Evolutionary conservation across 2,329 filamentous ascomycete genomes (phyloP), one percentile per base, ranked within the genome.

Genomic region (Pseudophaeomoniella oleicola): DNA sequence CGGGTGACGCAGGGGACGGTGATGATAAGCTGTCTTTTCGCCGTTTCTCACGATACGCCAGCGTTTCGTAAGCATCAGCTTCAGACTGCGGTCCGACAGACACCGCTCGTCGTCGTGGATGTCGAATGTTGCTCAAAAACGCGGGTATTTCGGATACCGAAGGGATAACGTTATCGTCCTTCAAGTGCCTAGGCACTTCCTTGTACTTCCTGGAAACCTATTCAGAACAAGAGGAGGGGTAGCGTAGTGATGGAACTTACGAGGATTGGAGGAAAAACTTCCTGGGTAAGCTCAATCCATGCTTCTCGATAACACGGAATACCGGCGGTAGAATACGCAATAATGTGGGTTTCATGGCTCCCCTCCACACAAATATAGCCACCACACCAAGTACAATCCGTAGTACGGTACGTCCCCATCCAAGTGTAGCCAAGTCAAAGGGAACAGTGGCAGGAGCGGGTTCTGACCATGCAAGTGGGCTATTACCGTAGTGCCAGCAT

Each of bases 81-180:
- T 87, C 87, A 32, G 87, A 94, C 59, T 96, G 90, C 2, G 90
- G 90, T 0, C 90, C 90, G 37, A 96, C 73, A 4, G 86, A 94
- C 19, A 96, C 75, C 19, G 86, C 81, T 36, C 90, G 74, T 42
- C 85, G 69, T 11, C 71, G 72, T 0, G 85, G 82, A 46, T 88
- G 78, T 16, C 85, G 76, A 32, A 96, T 82, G 30, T 78, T 85
- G 41, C 78, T 80, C 16, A 94, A 69, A 52, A 94, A 75, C 19
- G 75, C 72, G 3, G 88, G 84, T 15, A 96, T 73, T 42, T 94
- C 85, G 16, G 81, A 83, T n/a, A 92, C 81, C 9, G 78, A 78
- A 10, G 90, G 90, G 48, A 98, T 77, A 36, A 94, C 77, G 38
- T 92, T 94, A 57, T 96, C 86, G 46, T 86, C 72, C 45, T 78